Evolutionary conservation across 371 early-diverging fungal species (phyloP).

Genomic region (Saksenaea vasiformis): DNA sequence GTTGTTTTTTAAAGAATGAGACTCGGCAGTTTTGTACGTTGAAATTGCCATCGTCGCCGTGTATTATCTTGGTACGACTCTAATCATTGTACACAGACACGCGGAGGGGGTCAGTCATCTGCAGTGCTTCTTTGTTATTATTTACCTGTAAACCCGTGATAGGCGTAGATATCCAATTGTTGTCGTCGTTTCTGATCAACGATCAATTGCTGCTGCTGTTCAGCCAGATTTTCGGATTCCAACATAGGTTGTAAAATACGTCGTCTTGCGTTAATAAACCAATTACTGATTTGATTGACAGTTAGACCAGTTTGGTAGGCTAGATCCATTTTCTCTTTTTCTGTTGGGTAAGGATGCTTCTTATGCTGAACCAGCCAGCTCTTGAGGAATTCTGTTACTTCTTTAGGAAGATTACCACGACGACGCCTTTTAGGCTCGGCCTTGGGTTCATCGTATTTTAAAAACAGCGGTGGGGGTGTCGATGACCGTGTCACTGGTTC

Average conservation of each 20-base stretch:
- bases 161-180: constrained; percentile 26
- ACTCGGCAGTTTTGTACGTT: not conserved
- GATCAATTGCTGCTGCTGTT: constrained; percentile 11
- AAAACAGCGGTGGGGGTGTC: not conserved
- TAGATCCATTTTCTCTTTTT: constrained; percentile 72
- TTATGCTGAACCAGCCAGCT: constrained; percentile 78
- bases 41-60: constrained; percentile 1
- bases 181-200: constrained; percentile 19
- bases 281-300: constrained; percentile 83
- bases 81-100: not conserved
- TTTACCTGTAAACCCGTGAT: constrained; percentile 27
- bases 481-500: not conserved
- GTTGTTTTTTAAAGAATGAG: not conserved
- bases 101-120: no score
- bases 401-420: constrained; percentile 66
- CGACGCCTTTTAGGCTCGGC: constrained; percentile 32
- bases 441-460: constrained; percentile 1
- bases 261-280: constrained; percentile 90
- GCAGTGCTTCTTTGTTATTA: not conserved
- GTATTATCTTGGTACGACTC: not conserved
- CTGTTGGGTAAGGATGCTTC: constrained; percentile 83
- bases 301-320: constrained; percentile 67
- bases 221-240: constrained; percentile 36
- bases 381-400: constrained; percentile 67
- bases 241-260: constrained; percentile 61